These are phyloP conservation scores for Plasmopara halstedii DNA, from an alignment of 352 stramenopile genomes.

Conservation along the genomic window DNA sequence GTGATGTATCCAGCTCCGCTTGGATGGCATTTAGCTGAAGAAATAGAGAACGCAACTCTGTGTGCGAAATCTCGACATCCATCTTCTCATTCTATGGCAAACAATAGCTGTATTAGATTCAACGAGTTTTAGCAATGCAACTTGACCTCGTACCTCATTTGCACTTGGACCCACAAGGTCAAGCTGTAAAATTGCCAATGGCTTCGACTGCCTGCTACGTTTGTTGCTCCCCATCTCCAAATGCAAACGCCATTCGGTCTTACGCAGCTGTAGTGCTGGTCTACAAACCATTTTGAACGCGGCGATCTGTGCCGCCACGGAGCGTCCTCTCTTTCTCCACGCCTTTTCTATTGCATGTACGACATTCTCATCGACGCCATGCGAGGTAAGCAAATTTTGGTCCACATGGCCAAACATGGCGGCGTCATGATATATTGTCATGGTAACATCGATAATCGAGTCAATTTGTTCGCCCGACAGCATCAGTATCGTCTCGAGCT, in stretches of 20 bases:
- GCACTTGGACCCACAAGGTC: slow-evolving; percentile 16
- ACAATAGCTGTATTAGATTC: not conserved
- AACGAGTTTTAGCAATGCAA: not conserved
- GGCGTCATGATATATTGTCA: slow-evolving; percentile 33
- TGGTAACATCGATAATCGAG: slow-evolving; percentile 20
- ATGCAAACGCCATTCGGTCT: slow-evolving; percentile 45
- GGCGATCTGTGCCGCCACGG: slow-evolving; percentile 9
- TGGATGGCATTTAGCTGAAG: slow-evolving; percentile 58
- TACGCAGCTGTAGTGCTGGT: slow-evolving; percentile 22
- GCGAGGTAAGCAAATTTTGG: slow-evolving; percentile 15
- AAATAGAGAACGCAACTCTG: slow-evolving; percentile 44
- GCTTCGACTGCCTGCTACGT: slow-evolving; percentile 28
- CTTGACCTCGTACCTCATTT: slow-evolving; percentile 6
- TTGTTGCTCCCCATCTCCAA: slow-evolving; percentile 45
- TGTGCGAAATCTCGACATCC: slow-evolving; percentile 52
- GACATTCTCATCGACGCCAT: slow-evolving; percentile 21
- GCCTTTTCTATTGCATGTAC: slow-evolving; percentile 32
- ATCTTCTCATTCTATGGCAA: slow-evolving; percentile 33
- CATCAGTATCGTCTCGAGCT: slow-evolving; percentile 37
- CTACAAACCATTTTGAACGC: slow-evolving; percentile 1
- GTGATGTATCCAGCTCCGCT: slow-evolving; percentile 27
- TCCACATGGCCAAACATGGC: slow-evolving; percentile 35
- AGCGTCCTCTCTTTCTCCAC: slow-evolving; percentile 51
- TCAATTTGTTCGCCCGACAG: slow-evolving; percentile 38
- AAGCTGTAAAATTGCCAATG: slow-evolving; percentile 51